Percentiles rank a stretch among this genome's conserved stretches.
Conservation (phyloP, 2,329 filamentous ascomycete species). For the Neurospora sp. region DNA sequence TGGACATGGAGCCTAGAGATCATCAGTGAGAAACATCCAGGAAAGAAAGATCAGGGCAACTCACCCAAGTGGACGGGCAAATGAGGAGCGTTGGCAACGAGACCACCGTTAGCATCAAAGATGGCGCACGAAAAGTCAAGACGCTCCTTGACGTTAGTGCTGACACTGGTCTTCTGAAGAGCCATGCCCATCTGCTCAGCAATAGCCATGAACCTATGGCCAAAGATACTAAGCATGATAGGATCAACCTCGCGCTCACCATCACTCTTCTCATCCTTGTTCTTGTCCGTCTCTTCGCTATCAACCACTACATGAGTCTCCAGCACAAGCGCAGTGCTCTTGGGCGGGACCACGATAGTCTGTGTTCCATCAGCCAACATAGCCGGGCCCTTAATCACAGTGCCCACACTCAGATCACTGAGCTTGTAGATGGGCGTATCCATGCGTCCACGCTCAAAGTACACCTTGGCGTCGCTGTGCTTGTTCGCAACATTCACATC, state of each 20-base stretch:
- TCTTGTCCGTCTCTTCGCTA: conserved; percentile 39
- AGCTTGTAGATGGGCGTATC: conserved; percentile 79
- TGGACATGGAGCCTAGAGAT: conserved; percentile 61
- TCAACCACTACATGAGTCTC: conserved; percentile 87
- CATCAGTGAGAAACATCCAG: not conserved
- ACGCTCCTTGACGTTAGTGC: conserved; percentile 72
- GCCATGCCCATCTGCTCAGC: conserved; percentile 77
- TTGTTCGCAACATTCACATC: conserved; percentile 48
- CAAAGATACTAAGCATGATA: conserved; percentile 69
- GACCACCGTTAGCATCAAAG: conserved; percentile 64
- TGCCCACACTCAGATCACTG: conserved; percentile 60
- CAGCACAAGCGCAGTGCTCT: conserved; percentile 64
- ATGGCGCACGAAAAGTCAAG: conserved; percentile 77
- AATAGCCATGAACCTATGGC: conserved; percentile 76
- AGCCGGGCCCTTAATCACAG: conserved; percentile 67
- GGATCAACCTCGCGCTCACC: conserved; percentile 51
- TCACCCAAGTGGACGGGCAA: conserved; percentile 62
- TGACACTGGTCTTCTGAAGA: conserved; percentile 70
- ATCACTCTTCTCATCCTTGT: conserved; percentile 17
- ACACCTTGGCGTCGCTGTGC: conserved; percentile 61
- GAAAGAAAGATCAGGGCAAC: not conserved
- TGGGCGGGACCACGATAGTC: conserved; percentile 82
- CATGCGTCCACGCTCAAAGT: conserved; percentile 71
- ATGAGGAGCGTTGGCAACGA: conserved; percentile 74
- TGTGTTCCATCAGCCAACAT: conserved; percentile 83